Conservation (phyloP, 805 yeast species). For the Ogataea glucozyma region DNA sequence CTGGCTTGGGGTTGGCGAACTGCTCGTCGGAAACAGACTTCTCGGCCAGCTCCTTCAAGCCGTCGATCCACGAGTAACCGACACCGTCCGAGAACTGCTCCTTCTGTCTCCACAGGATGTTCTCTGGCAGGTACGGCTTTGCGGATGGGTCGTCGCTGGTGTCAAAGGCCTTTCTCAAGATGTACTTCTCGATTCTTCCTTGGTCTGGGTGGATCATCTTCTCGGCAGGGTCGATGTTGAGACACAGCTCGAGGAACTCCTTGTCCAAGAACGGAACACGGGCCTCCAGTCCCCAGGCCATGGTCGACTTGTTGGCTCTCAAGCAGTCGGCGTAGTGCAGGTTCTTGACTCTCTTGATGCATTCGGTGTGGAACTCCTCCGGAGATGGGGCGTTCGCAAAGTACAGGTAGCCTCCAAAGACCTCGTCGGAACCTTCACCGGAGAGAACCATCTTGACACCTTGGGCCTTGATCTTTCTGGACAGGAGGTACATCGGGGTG, state of each 20-base stretch:
- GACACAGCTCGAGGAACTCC: constrained; percentile 84
- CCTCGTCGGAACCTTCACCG: constrained; percentile 99
- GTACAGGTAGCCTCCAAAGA: constrained; percentile 97
- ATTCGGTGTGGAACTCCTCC: constrained; percentile 90
- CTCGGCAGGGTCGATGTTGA: constrained; percentile 94
- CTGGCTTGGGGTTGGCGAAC: constrained; percentile 85
- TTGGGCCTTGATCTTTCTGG: constrained; percentile 97
- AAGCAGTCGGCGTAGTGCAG: constrained; percentile 95
- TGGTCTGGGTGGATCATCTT: constrained; percentile 73
- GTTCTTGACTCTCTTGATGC: constrained; percentile 95
- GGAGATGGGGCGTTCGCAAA: constrained; percentile 96
- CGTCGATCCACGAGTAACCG: constrained; percentile 99
- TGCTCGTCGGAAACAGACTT: constrained; percentile 84
- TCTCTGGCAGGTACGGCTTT: constrained; percentile 91
- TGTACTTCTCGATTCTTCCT: constrained; percentile 91
- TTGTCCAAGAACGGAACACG: constrained; percentile 98
- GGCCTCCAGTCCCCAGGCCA: constrained; percentile 99
- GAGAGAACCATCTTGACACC: constrained; percentile 99
- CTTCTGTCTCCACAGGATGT: constrained; percentile 99
- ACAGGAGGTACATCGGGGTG: constrained; percentile 95
- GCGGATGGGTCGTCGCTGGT: constrained; percentile 76
- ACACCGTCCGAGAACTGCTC: constrained; percentile 99
- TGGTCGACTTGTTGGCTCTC: constrained; percentile 98
- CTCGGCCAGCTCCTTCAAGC: constrained; percentile 94
- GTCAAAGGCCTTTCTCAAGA: constrained; percentile 96